Evolutionary conservation across 2,329 filamentous ascomycete genomes (phyloP).

Genomic region (Balansia obtecta): DNA sequence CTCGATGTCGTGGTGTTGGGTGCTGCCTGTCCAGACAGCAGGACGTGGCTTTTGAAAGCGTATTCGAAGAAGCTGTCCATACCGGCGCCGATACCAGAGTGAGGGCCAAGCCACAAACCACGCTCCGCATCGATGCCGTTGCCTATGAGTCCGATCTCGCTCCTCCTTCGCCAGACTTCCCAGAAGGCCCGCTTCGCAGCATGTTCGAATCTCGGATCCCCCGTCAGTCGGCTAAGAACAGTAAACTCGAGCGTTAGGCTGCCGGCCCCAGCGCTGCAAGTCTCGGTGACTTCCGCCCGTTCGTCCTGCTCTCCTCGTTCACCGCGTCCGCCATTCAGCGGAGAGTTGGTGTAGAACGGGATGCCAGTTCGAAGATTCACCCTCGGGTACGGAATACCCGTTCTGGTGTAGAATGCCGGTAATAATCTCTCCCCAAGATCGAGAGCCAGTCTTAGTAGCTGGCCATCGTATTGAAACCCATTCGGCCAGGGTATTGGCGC

Average conservation of each 20-base stretch:
- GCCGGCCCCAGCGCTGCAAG: slow-evolving; percentile 91
- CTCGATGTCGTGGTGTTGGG: slow-evolving; percentile 34
- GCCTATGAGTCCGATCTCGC: slow-evolving; percentile 75
- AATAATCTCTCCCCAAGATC: slow-evolving; percentile 76
- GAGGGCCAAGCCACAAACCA: slow-evolving; percentile 77
- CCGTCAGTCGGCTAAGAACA: slow-evolving; percentile 76
- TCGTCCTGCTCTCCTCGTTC: slow-evolving; percentile 26
- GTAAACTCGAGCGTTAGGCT: slow-evolving; percentile 91
- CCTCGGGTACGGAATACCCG: slow-evolving; percentile 85
- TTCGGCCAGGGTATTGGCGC: slow-evolving; percentile 58
- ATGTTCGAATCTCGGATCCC: slow-evolving; percentile 77
- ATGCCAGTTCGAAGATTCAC: slow-evolving; percentile 87
- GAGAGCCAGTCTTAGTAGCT: slow-evolving; percentile 76
- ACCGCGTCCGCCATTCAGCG: slow-evolving; percentile 47
- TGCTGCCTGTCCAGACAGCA: slow-evolving; percentile 64
- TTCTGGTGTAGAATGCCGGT: slow-evolving; percentile 83
- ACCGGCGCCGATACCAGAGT: slow-evolving; percentile 89
- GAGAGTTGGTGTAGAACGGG: slow-evolving; percentile 83
- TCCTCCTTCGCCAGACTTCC: slow-evolving; percentile 87
- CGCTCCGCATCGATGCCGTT: slow-evolving; percentile 86
- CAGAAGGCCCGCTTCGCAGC: slow-evolving; percentile 88
- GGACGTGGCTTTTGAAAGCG: slow-evolving; percentile 82
- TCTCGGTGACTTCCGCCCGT: slow-evolving; percentile 71
- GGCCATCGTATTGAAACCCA: slow-evolving; percentile 74
- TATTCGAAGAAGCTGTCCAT: slow-evolving; percentile 99